Evolutionary conservation across 2,329 filamentous ascomycete species (phyloP).

Genomic region (Pseudonectria buxi): DNA sequence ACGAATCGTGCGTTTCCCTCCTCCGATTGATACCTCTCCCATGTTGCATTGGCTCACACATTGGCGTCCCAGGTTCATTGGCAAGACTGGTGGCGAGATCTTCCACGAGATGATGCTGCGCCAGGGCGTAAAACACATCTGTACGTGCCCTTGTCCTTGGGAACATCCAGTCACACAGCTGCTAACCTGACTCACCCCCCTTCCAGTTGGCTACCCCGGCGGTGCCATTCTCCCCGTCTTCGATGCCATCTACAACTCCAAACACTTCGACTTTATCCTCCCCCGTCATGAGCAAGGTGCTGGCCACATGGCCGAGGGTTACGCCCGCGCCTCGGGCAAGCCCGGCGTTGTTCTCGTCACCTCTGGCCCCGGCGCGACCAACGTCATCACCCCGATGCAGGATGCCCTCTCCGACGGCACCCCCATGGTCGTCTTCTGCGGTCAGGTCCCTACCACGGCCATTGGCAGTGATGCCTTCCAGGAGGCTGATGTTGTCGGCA

Average conservation of each 20-base stretch:
- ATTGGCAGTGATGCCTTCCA: slow-evolving; percentile 97
- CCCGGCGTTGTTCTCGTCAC: slow-evolving; percentile 95
- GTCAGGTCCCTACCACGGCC: slow-evolving; percentile 82
- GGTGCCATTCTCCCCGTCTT: slow-evolving; percentile 96
- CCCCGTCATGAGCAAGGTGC: slow-evolving; percentile 96
- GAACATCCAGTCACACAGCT: neutral
- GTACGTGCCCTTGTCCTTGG: slow-evolving; percentile 51
- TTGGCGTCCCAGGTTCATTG: slow-evolving; percentile 62
- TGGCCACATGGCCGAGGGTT: slow-evolving; percentile 97
- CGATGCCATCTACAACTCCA: slow-evolving; percentile 97
- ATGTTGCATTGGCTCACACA: slow-evolving; percentile 8
- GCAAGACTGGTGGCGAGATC: slow-evolving; percentile 91
- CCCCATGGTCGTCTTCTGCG: slow-evolving; percentile 90
- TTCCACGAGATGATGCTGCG: slow-evolving; percentile 99
- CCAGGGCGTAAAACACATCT: slow-evolving; percentile 87
- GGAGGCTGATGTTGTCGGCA: slow-evolving; percentile 89
- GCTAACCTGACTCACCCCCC: slow-evolving; percentile 18
- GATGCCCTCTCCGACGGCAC: slow-evolving; percentile 94
- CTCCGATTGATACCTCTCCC: neutral
- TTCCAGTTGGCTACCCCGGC: slow-evolving; percentile 76
- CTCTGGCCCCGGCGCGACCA: slow-evolving; percentile 92
- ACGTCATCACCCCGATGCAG: slow-evolving; percentile 93
- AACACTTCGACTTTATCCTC: slow-evolving; percentile 92
- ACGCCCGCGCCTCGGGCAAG: slow-evolving; percentile 87
- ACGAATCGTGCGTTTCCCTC: slow-evolving; percentile 63